phyloP scores from a whole-genome alignment of 495 filamentous ascomycete species.

The Thermothielavioides terrestris region DNA sequence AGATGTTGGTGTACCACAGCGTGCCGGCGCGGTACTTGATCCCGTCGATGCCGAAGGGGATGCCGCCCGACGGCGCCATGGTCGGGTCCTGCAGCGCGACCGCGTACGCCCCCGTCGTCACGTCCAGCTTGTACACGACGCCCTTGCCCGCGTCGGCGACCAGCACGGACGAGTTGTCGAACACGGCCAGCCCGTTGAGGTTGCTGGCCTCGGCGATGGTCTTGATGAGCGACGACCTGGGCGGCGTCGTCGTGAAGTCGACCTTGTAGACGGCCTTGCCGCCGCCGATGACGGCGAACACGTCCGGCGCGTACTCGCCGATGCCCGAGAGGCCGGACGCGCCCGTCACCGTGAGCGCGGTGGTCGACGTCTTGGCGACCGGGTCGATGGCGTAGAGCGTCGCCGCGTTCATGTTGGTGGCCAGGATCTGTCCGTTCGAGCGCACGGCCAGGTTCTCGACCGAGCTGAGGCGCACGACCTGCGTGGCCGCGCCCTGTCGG shows the following conservation, averaged over 20 bases:
- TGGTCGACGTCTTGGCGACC: constrained; percentile 25
- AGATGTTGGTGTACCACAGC: constrained; percentile 40
- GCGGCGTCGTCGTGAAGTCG: constrained; percentile 26
- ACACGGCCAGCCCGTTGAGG: constrained; percentile 33
- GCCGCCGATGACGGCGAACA: constrained; percentile 36
- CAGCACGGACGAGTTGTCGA: constrained; percentile 32
- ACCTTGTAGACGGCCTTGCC: constrained; percentile 34
- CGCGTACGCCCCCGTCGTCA: constrained; percentile 28
- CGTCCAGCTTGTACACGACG: constrained; percentile 32
- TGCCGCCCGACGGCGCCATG: constrained; percentile 29
- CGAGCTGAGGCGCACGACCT: constrained; percentile 29
- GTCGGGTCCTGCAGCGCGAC: constrained; percentile 30
- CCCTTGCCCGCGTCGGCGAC: constrained; percentile 36
- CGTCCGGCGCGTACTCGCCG: constrained; percentile 32
- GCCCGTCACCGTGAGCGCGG: constrained; percentile 26
- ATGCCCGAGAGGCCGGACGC: constrained; percentile 34
- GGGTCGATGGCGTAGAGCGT: constrained; percentile 28
- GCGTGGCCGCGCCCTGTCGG: constrained; percentile 15
- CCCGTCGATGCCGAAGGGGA: constrained; percentile 33
- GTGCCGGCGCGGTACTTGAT: constrained; percentile 27
- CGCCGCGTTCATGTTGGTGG: constrained; percentile 33
- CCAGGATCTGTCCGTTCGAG: constrained; percentile 36
- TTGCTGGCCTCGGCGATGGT: constrained; percentile 32
- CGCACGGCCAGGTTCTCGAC: constrained; percentile 43
- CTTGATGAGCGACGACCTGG: constrained; percentile 28